Percentiles rank a stretch among this genome's conserved stretches.
These are phyloP conservation scores for Metahyphopichia silvanorum DNA, from an alignment of 805 yeast genomes.

Conservation along the genomic window DNA sequence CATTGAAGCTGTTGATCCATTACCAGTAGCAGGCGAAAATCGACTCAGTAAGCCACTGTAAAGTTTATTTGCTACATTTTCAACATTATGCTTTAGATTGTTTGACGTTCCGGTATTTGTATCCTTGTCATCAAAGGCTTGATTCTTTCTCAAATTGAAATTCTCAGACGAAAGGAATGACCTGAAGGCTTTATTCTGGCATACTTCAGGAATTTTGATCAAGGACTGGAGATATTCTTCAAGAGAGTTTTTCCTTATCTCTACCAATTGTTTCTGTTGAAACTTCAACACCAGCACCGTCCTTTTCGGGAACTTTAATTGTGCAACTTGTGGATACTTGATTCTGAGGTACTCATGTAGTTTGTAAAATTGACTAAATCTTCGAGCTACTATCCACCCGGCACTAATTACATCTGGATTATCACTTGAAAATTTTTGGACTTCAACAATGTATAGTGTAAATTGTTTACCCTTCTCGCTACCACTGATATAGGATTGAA, in stretches of 20 bases:
- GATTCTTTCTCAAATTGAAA: slow-evolving; percentile 37
- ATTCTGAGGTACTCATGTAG: slow-evolving; percentile 62
- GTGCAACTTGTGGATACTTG: slow-evolving; percentile 48
- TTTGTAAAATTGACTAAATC: slow-evolving; percentile 80
- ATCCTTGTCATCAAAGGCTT: slow-evolving; percentile 20
- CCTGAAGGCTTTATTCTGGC: slow-evolving; percentile 70
- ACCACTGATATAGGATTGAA: slow-evolving; percentile 54
- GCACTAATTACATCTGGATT: slow-evolving; percentile 50
- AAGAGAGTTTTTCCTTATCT: slow-evolving; percentile 57
- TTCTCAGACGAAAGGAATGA: slow-evolving; percentile 74
- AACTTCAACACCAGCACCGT: slow-evolving; percentile 65
- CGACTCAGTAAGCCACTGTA: slow-evolving; percentile 25
- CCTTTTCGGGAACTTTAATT: slow-evolving; percentile 56
- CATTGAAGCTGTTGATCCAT: background rate
- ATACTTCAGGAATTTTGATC: slow-evolving; percentile 62
- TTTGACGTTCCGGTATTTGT: slow-evolving; percentile 5
- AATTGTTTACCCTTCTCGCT: slow-evolving; percentile 57
- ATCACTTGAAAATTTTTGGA: slow-evolving; percentile 48
- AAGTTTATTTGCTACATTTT: slow-evolving; percentile 30
- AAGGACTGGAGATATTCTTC: slow-evolving; percentile 61
- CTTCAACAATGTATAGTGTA: slow-evolving; percentile 72
- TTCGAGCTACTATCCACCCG: slow-evolving; percentile 87
- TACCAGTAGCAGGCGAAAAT: slow-evolving; percentile 1
- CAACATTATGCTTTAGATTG: slow-evolving; percentile 17
- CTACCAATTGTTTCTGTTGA: slow-evolving; percentile 61